phyloP scores from a whole-genome alignment of 768 basidiomycete species.

The Suillus hirtellus region DNA sequence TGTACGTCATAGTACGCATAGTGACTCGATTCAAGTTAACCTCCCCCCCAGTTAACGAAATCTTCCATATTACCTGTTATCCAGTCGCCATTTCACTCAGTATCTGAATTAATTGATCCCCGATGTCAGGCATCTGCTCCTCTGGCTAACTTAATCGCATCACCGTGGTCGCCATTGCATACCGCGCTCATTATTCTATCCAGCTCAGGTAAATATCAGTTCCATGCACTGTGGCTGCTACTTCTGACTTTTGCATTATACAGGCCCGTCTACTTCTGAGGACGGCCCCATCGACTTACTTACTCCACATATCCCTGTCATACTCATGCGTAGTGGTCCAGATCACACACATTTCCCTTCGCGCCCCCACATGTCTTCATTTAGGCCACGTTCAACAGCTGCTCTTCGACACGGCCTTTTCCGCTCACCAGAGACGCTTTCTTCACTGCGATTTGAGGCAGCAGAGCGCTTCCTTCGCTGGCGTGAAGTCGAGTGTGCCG shows the following conservation, averaged over 20 bases:
- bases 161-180: conserved; percentile 57
- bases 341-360: conserved; percentile 32
- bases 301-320: conserved; percentile 54
- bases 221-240: neutral
- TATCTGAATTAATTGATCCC: conserved; percentile 56
- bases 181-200: conserved; percentile 60
- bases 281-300: conserved; percentile 50
- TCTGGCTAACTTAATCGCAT: conserved; percentile 55
- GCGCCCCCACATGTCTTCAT: conserved; percentile 48
- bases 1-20: conserved; percentile 39
- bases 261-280: conserved; percentile 38
- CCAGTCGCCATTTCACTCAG: conserved; percentile 54
- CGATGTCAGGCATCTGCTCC: conserved; percentile 50
- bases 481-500: conserved; percentile 66
- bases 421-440: conserved; percentile 61
- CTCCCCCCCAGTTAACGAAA: conserved; percentile 23
- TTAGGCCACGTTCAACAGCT: conserved; percentile 51
- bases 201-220: conserved; percentile 42
- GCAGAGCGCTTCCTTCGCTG: conserved; percentile 70
- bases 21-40: neutral
- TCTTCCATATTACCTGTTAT: conserved; percentile 44
- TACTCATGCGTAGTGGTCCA: conserved; percentile 48
- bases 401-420: conserved; percentile 63
- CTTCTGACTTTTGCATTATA: conserved; percentile 14
- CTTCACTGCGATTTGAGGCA: conserved; percentile 59